Conservation (phyloP, 306 rosid genomes). For the Quercus parvula region DNA sequence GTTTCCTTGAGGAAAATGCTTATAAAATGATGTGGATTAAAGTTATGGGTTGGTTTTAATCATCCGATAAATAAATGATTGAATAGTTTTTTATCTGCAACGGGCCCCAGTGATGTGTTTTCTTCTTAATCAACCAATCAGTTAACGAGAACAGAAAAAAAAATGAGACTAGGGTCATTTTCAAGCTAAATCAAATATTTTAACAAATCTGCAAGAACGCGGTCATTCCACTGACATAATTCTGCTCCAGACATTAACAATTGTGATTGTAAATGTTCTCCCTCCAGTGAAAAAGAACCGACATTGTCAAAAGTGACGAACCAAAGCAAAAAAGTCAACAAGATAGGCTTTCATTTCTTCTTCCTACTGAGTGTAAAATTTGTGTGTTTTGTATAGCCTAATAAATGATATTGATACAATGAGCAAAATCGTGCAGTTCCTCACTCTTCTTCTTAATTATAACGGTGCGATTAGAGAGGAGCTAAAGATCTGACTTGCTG, state of each 20-base stretch:
- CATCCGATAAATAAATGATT: too few species aligned
- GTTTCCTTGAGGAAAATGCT: too few species aligned
- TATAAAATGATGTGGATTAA: too few species aligned
- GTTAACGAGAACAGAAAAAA: too few species aligned
- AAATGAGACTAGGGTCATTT: too few species aligned
- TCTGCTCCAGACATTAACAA: neutral
- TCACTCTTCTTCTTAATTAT: neutral
- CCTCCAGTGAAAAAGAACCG: neutral
- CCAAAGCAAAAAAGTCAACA: neutral
- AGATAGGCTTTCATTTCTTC: neutral
- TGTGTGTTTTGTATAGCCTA: slow-evolving; percentile 1
- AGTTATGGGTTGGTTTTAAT: too few species aligned
- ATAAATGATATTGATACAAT: slow-evolving; percentile 9
- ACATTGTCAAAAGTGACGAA: neutral
- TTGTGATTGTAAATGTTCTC: neutral
- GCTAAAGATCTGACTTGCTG: slow-evolving; percentile 70
- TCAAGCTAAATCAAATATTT: too few species aligned
- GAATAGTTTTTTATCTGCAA: too few species aligned
- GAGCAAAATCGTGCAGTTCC: slow-evolving; percentile 15
- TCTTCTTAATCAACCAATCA: too few species aligned
- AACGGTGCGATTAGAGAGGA: neutral
- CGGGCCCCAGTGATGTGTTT: too few species aligned
- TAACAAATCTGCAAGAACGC: too few species aligned
- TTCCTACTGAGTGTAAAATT: slow-evolving; percentile 9
- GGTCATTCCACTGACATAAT: neutral